Percentiles rank a stretch among this genome's conserved stretches.
phyloP scores from a whole-genome alignment of 805 yeast species.

The Saccharomyces paradoxus region DNA sequence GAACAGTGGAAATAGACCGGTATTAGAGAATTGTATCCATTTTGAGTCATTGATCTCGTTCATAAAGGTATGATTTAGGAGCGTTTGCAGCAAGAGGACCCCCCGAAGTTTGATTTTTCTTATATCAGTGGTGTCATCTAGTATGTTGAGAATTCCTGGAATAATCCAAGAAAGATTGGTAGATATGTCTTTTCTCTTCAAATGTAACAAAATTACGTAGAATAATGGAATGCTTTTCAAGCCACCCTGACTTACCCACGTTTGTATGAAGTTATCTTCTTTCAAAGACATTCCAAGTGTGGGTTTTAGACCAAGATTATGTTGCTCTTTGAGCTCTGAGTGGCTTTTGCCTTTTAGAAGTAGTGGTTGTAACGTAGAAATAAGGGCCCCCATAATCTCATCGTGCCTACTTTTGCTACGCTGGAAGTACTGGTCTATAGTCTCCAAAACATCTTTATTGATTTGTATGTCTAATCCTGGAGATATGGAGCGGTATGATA shows the following conservation, averaged over 20 bases:
- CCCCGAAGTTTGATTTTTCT: slow-evolving; percentile 20
- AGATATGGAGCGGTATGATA: not conserved
- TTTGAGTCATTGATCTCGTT: slow-evolving; percentile 3
- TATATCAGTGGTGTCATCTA: slow-evolving; percentile 26
- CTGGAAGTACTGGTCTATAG: not conserved
- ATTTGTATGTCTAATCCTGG: not conserved
- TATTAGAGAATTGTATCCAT: slow-evolving; percentile 19
- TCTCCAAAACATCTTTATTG: not conserved
- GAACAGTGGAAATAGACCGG: slow-evolving; percentile 22
- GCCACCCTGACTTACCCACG: slow-evolving; percentile 23
- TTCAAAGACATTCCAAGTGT: slow-evolving; percentile 12
- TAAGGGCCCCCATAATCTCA: not conserved
- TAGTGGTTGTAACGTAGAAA: slow-evolving; percentile 1
- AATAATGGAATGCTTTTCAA: slow-evolving; percentile 20
- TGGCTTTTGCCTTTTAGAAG: not conserved
- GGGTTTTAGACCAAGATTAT: slow-evolving; percentile 33
- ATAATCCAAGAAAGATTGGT: slow-evolving; percentile 28
- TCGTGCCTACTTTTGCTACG: not conserved
- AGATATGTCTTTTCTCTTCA: slow-evolving; percentile 16
- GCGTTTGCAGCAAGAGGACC: slow-evolving; percentile 14
- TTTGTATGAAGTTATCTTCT: slow-evolving; percentile 15
- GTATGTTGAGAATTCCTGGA: slow-evolving; percentile 26
- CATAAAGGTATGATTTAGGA: slow-evolving; percentile 14
- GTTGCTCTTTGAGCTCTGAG: slow-evolving; percentile 7
- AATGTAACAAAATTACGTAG: slow-evolving; percentile 12